These are phyloP conservation scores for Trametes elegans DNA, from an alignment of 768 basidiomycete genomes.

Conservation along the genomic window DNA sequence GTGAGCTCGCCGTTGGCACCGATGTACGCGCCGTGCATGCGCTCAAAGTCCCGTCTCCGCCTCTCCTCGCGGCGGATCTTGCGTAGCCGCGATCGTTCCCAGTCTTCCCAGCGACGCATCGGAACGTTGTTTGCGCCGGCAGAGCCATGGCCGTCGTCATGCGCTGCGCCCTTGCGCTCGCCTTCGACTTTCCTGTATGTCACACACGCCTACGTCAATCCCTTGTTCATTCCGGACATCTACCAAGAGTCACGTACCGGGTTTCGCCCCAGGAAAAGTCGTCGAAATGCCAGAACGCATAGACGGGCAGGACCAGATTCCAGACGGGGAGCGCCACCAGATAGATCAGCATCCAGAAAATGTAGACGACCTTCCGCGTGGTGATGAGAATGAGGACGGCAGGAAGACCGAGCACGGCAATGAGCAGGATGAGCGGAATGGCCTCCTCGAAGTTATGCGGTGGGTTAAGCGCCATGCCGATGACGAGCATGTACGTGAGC, in stretches of 20 bases:
- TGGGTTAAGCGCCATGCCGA: constrained; percentile 75
- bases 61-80: constrained; percentile 88
- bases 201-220: background rate
- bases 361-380: constrained; percentile 91
- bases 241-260: constrained; percentile 50
- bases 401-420: constrained; percentile 91
- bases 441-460: constrained; percentile 87
- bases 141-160: constrained; percentile 61
- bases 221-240: background rate
- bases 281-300: constrained; percentile 99
- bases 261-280: constrained; percentile 99
- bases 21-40: constrained; percentile 69
- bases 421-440: constrained; percentile 87
- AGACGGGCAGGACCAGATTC: constrained; percentile 93
- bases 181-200: constrained; percentile 86
- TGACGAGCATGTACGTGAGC: constrained; percentile 86
- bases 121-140: constrained; percentile 67
- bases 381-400: constrained; percentile 91
- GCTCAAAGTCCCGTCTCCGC: constrained; percentile 77
- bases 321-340: constrained; percentile 90
- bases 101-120: constrained; percentile 98
- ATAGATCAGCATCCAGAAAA: constrained; percentile 98
- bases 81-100: constrained; percentile 93
- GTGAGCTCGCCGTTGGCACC: constrained; percentile 62
- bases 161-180: constrained; percentile 76